Base-by-base conservation (phyloP, 164 flowering plant genomes). In the Vitis rupestris region DNA sequence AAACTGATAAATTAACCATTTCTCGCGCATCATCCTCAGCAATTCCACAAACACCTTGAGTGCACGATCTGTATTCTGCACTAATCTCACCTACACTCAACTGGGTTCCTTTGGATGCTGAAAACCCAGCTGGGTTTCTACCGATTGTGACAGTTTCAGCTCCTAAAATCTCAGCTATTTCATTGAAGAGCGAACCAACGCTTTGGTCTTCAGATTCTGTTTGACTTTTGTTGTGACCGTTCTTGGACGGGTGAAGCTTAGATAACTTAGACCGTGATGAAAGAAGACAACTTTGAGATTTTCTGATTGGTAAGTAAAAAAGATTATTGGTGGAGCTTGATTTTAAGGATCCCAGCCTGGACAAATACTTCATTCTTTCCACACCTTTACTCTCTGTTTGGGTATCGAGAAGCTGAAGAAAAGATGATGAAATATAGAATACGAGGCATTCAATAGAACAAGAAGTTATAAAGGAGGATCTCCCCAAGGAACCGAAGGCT, bases 131-230 rank as follows among this genome's bases (percentile, higher is more conserved):
- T 53, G 80, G 52, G 10, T 23, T 68, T 59, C 57, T 64, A 49
- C 68, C 77, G 0, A 61, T 0, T 10, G 2, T 30, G 9, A 81
- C 66, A 27, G 63, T 72, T 12, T 73, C 84, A 65, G 83, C 63
- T 23, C 91, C 91, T 37, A 91, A 59, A 68, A 91, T 85, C 65
- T 80, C 82, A 49, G 82, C 73, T 30, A 91, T 89, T 50, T 84
- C 85, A 60, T 64, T 73, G 72, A 90, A 86, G 17, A 90, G 3
- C 77, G 61, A 29, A 37, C 55, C 17, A 70, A 29, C n/a, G 60
- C 66, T 1, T 72, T 68, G 31, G 53, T 49, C 65, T 66, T 77
- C 63, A 44, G 23, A 14, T 65, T 66, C 50, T 72, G 71, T 67
- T 60, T 63, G 44, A 11, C 19, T 3, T 53, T 69, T 37, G 66